phyloP scores from a whole-genome alignment of 352 stramenopile genomes.

The Pythium sukuiense region DNA sequence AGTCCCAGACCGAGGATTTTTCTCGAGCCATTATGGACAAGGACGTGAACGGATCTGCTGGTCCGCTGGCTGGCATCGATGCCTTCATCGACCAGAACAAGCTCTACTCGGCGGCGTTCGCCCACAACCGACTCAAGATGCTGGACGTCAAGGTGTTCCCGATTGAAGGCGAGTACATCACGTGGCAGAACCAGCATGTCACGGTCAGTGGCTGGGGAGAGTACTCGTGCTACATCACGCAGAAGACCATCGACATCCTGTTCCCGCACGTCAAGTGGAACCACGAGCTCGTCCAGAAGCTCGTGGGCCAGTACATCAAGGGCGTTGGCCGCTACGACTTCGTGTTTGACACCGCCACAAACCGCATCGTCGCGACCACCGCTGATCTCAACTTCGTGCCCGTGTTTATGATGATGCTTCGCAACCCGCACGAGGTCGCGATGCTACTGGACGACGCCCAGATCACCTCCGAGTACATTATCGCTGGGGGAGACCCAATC shows the following conservation, averaged over 20 bases:
- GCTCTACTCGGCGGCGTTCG: slow-evolving; percentile 14
- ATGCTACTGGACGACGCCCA: slow-evolving; percentile 17
- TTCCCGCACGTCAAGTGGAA: slow-evolving; percentile 20
- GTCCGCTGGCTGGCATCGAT: slow-evolving; percentile 3
- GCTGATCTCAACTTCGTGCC: slow-evolving; percentile 20
- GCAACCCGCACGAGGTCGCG: slow-evolving; percentile 18
- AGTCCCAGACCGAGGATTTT: slow-evolving; percentile 7
- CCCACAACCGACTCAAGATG: slow-evolving; percentile 9
- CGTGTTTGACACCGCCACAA: slow-evolving; percentile 19
- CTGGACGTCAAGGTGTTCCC: slow-evolving; percentile 17
- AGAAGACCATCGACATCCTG: slow-evolving; percentile 24
- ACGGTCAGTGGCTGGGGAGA: slow-evolving; percentile 18
- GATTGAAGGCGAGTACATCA: slow-evolving; percentile 9
- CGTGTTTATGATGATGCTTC: slow-evolving; percentile 19
- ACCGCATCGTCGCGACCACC: slow-evolving; percentile 18
- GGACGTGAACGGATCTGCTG: slow-evolving; percentile 9
- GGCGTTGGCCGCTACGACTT: slow-evolving; percentile 19
- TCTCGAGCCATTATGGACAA: slow-evolving; percentile 19
- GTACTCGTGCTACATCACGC: slow-evolving; percentile 23
- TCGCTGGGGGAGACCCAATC: not conserved
- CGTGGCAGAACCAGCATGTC: slow-evolving; percentile 8
- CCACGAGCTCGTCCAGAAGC: slow-evolving; percentile 18
- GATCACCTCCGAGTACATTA: slow-evolving; percentile 22
- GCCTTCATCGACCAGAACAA: slow-evolving; percentile 17
- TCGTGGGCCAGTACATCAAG: slow-evolving; percentile 17